These are phyloP conservation scores for Porpolomopsis calyptriformis DNA, from an alignment of 768 basidiomycete genomes.

Conservation along the genomic window DNA sequence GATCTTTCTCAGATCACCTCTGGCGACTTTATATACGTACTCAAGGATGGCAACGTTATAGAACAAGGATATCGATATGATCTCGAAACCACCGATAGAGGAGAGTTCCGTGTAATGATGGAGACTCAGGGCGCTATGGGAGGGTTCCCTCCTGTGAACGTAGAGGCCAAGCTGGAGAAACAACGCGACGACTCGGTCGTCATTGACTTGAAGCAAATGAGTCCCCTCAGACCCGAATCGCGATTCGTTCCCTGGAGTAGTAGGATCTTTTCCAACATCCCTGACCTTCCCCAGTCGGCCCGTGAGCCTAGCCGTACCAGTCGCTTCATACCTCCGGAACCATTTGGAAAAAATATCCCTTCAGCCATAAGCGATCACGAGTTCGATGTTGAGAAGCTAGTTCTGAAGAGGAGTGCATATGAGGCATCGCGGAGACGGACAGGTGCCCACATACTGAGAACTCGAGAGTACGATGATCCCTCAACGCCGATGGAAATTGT, in stretches of 20 bases:
- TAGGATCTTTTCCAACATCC: conserved; percentile 78
- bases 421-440: not conserved
- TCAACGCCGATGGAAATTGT: conserved; percentile 15
- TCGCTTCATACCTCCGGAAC: conserved; percentile 27
- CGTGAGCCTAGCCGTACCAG: conserved; percentile 19
- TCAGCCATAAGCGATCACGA: not conserved
- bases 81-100: conserved; percentile 43
- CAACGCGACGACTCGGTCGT: conserved; percentile 25
- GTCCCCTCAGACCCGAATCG: conserved; percentile 13
- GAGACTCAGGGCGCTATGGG: conserved; percentile 42
- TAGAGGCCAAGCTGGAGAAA: conserved; percentile 10
- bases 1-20: conserved; percentile 74
- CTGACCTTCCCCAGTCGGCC: conserved; percentile 42
- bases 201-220: conserved; percentile 21
- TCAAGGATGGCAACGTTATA: conserved; percentile 67
- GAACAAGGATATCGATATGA: conserved; percentile 84
- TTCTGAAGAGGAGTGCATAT: not conserved
- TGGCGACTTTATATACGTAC: conserved; percentile 85
- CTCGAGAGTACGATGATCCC: conserved; percentile 17
- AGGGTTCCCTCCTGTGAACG: conserved; percentile 38
- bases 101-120: conserved; percentile 68
- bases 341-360: conserved; percentile 15
- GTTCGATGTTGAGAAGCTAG: conserved; percentile 1
- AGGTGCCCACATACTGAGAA: conserved; percentile 6
- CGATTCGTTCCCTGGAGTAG: conserved; percentile 56